Conservation (phyloP, 140 eudicot genomes). For the Anethum foeniculum region DNA sequence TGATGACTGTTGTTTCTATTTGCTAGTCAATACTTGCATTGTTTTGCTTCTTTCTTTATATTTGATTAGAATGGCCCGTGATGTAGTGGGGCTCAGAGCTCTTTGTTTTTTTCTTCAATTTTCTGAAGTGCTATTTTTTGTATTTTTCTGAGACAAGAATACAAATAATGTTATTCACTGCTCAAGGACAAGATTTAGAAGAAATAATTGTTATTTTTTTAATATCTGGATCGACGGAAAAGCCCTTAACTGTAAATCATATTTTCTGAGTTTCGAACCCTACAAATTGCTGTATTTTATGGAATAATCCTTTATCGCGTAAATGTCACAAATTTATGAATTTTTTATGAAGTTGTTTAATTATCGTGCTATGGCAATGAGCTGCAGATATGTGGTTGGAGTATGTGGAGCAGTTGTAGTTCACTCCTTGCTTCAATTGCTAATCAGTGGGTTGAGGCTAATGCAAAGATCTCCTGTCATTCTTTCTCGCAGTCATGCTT, state of each 20-base stretch:
- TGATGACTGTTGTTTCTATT: background rate
- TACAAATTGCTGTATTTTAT: background rate
- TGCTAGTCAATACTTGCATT: background rate
- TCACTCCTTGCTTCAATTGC: constrained; percentile 68
- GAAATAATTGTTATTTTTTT: background rate
- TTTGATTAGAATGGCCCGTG: constrained; percentile 4
- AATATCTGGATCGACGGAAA: background rate
- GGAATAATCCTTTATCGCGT: background rate
- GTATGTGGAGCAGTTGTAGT: constrained; percentile 63
- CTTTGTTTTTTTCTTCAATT: constrained; percentile 1
- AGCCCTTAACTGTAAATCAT: background rate
- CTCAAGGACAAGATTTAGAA: background rate
- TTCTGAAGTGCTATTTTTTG: background rate
- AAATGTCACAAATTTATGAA: background rate
- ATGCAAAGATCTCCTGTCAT: constrained; percentile 37
- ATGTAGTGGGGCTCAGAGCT: background rate
- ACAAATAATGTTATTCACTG: background rate
- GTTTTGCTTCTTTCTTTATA: background rate
- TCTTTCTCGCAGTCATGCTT: constrained; percentile 66
- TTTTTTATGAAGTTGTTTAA: background rate
- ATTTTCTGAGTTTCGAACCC: background rate
- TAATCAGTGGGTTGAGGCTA: constrained; percentile 38
- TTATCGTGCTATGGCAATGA: constrained; percentile 14
- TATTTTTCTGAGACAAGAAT: background rate
- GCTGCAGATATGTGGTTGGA: constrained; percentile 63